These are phyloP conservation scores for Pythium sp. DNA, from an alignment of 352 stramenopile genomes.

Conservation along the genomic window DNA sequence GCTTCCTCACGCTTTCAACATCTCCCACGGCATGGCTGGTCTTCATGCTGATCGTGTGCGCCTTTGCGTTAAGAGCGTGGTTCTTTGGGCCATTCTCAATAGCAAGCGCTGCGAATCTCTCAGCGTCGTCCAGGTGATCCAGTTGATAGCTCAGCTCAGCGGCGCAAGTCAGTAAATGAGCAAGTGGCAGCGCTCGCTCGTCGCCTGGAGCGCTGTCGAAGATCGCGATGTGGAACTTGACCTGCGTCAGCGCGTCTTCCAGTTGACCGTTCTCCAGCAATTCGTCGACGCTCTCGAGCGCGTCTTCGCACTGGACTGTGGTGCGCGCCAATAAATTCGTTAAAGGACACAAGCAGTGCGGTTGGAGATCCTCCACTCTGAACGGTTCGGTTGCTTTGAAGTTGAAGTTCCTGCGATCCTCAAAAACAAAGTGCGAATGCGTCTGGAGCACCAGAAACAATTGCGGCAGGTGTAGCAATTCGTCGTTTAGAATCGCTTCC, in stretches of 20 bases:
- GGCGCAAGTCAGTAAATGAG: slow-evolving; percentile 34
- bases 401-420: slow-evolving; percentile 32
- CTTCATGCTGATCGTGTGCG: slow-evolving; percentile 35
- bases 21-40: slow-evolving; percentile 23
- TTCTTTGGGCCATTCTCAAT: slow-evolving; percentile 33
- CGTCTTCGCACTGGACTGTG: slow-evolving; percentile 22
- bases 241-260: slow-evolving; percentile 24
- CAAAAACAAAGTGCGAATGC: slow-evolving; percentile 29
- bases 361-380: slow-evolving; percentile 20
- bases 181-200: slow-evolving; percentile 28
- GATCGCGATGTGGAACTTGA: slow-evolving; percentile 47
- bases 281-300: slow-evolving; percentile 23
- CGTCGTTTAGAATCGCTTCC: slow-evolving; percentile 34
- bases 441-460: slow-evolving; percentile 45
- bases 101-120: slow-evolving; percentile 28
- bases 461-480: slow-evolving; percentile 48
- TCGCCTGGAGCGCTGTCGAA: slow-evolving; percentile 29
- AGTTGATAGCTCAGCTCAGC: slow-evolving; percentile 33
- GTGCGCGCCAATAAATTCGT: slow-evolving; percentile 29
- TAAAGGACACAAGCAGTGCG: slow-evolving; percentile 2
- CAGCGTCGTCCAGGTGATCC: slow-evolving; percentile 22
- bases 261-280: slow-evolving; percentile 24
- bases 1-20: slow-evolving; percentile 14
- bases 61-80: slow-evolving; percentile 26
- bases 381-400: slow-evolving; percentile 32